phyloP scores from a whole-genome alignment of 2,329 filamentous ascomycete species.

The Delphinella strobiligena region DNA sequence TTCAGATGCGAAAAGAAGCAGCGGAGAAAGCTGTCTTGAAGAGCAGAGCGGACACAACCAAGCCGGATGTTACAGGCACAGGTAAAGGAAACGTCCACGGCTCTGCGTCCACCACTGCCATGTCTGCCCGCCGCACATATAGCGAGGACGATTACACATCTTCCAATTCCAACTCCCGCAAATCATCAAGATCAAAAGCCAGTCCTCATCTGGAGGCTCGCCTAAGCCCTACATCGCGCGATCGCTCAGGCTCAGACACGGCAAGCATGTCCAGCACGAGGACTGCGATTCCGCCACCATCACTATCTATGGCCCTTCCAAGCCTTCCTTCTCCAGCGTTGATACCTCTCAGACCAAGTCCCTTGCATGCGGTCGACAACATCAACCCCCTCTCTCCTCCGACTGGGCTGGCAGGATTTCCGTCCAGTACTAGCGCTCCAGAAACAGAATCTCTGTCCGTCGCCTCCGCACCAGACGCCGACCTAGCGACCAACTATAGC shows the following conservation, averaged over 20 bases:
- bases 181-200: background rate
- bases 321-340: background rate
- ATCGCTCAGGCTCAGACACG: slow-evolving; percentile 1
- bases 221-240: background rate
- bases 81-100: background rate
- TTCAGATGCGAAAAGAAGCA: slow-evolving; percentile 4
- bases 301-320: background rate
- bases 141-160: background rate
- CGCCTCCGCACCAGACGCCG: background rate
- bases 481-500: background rate
- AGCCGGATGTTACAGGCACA: background rate
- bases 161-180: background rate
- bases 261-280: slow-evolving; percentile 4
- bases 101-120: background rate
- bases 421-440: background rate
- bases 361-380: background rate
- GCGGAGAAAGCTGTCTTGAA: slow-evolving; percentile 1
- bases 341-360: background rate
- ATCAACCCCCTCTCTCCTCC: background rate
- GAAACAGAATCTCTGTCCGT: background rate
- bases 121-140: background rate
- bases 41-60: background rate
- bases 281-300: slow-evolving; percentile 4
- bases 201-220: background rate
- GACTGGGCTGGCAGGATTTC: background rate